A percentile compares a stretch with the other conserved stretches of the same genome.
These are phyloP conservation scores for Neopestalotiopsis sp. DNA, from an alignment of 2,329 filamentous ascomycete species.

Conservation along the genomic window DNA sequence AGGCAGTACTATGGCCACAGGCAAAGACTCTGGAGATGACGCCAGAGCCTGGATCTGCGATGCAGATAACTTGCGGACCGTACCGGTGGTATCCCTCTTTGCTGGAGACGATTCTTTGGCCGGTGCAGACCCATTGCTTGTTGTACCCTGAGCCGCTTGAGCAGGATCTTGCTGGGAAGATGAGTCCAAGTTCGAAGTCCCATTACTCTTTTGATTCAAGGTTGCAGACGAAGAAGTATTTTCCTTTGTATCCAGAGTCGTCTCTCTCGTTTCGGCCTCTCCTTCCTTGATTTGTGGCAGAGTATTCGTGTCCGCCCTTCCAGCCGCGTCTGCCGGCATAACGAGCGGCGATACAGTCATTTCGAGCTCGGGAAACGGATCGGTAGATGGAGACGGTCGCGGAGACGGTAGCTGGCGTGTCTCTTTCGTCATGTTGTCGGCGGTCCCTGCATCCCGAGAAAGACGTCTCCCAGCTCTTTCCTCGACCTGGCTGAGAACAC, in stretches of 20 bases:
- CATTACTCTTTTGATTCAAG: slow-evolving; percentile 8
- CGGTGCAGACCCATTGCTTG: slow-evolving; percentile 17
- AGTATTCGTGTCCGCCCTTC: background rate
- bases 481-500: slow-evolving; percentile 10
- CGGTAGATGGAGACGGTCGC: slow-evolving; percentile 24
- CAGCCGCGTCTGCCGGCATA: slow-evolving; percentile 21
- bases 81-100: slow-evolving; percentile 41
- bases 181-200: slow-evolving; percentile 6
- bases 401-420: slow-evolving; percentile 18
- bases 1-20: slow-evolving; percentile 51
- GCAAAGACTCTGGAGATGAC: slow-evolving; percentile 62
- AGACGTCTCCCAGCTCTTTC: slow-evolving; percentile 29
- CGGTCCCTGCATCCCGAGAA: slow-evolving; percentile 22
- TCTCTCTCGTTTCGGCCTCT: background rate
- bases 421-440: background rate
- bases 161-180: slow-evolving; percentile 8
- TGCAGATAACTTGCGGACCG: slow-evolving; percentile 60
- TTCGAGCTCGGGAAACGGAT: slow-evolving; percentile 31
- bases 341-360: slow-evolving; percentile 28
- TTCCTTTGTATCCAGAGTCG: slow-evolving; percentile 3
- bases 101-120: slow-evolving; percentile 28
- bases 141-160: background rate
- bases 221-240: slow-evolving; percentile 10
- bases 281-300: background rate
- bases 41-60: slow-evolving; percentile 65